These are phyloP conservation scores for Penicillium sp. DNA, from an alignment of 2,329 filamentous ascomycete species.

Conservation along the genomic window DNA sequence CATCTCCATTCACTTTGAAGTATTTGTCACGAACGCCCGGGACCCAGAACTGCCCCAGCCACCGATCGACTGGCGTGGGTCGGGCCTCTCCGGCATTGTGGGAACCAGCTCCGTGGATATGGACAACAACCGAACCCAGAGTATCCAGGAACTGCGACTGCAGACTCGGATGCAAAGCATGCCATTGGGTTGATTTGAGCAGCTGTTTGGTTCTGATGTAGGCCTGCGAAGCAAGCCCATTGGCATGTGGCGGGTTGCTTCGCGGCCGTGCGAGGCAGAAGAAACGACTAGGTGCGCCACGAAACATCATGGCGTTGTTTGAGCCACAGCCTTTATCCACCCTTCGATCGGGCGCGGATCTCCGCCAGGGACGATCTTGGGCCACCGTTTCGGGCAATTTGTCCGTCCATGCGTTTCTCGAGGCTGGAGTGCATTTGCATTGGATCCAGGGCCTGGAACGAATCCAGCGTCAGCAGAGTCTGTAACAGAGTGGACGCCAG, in stretches of 20 bases:
- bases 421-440: slow-evolving; percentile 11
- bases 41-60: slow-evolving; percentile 8
- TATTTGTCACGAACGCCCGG: slow-evolving; percentile 9
- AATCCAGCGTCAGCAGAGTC: too few species aligned
- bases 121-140: background rate
- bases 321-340: slow-evolving; percentile 13
- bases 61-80: slow-evolving; percentile 19
- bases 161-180: background rate
- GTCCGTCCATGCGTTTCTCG: slow-evolving; percentile 20
- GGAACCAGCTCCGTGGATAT: slow-evolving; percentile 4
- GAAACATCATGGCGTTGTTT: slow-evolving; percentile 17
- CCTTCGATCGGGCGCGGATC: slow-evolving; percentile 19
- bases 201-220: too few species aligned
- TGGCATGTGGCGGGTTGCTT: too few species aligned
- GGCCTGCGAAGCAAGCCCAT: slow-evolving; percentile 1
- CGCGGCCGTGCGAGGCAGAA: background rate
- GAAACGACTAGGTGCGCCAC: background rate
- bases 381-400: slow-evolving; percentile 23
- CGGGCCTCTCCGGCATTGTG: slow-evolving; percentile 14
- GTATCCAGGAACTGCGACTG: background rate
- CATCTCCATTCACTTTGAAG: too few species aligned
- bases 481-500: slow-evolving; percentile 1
- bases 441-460: background rate
- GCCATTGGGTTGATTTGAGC: too few species aligned
- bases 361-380: slow-evolving; percentile 19